phyloP scores from a whole-genome alignment of 2,329 filamentous ascomycete species.

The Colletotrichum chlorophyti region DNA sequence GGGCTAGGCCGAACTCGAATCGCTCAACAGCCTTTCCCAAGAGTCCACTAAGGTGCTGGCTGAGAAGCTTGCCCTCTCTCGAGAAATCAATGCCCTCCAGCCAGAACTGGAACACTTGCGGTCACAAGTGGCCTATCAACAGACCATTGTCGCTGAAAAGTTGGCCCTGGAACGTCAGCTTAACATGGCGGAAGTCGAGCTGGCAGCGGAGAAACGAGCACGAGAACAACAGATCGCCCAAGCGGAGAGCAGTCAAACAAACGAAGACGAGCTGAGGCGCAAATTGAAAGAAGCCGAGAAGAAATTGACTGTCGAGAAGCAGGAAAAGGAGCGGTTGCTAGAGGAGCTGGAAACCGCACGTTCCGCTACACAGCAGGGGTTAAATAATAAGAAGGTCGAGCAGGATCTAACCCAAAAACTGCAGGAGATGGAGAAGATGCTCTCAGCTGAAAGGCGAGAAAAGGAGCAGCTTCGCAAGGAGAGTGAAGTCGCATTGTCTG shows the following conservation, averaged over 20 bases:
- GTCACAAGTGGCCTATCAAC: conserved; percentile 64
- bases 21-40: conserved; percentile 69
- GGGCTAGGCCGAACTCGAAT: conserved; percentile 71
- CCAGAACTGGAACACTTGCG: conserved; percentile 64
- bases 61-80: conserved; percentile 60
- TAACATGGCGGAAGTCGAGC: conserved; percentile 77
- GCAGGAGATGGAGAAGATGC: conserved; percentile 42
- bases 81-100: conserved; percentile 59
- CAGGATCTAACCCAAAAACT: conserved; percentile 46
- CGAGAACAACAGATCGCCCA: conserved; percentile 18
- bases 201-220: conserved; percentile 74
- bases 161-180: conserved; percentile 80
- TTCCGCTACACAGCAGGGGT: conserved; percentile 66
- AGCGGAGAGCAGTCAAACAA: conserved; percentile 6
- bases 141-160: conserved; percentile 78
- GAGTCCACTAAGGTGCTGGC: conserved; percentile 74
- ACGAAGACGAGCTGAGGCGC: conserved; percentile 44
- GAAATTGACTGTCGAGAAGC: conserved; percentile 40
- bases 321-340: conserved; percentile 25
- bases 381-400: conserved; percentile 54
- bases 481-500: conserved; percentile 61
- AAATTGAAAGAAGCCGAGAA: conserved; percentile 45
- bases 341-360: conserved; percentile 56
- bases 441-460: conserved; percentile 50
- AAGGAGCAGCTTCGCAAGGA: conserved; percentile 53